phyloP scores from a whole-genome alignment of 768 basidiomycete species.

The Pleurotus ostreatus region DNA sequence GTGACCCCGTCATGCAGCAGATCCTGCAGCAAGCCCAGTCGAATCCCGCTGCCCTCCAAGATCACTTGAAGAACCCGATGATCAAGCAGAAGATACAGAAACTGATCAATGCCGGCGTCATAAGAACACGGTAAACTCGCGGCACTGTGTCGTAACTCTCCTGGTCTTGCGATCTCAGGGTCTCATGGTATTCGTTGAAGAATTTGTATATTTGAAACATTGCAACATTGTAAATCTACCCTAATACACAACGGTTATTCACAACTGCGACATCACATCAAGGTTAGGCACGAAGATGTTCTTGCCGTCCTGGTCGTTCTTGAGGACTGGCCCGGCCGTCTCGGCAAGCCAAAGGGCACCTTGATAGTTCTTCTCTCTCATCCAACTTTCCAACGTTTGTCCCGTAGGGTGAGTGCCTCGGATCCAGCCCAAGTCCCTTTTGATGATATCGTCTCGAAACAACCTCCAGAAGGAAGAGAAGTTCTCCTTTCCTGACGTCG shows the following conservation, averaged over 20 bases:
- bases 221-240: not conserved
- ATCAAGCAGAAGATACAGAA: conserved; percentile 84
- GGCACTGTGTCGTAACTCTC: not conserved
- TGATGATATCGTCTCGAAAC: conserved; percentile 40
- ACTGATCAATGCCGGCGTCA: conserved; percentile 89
- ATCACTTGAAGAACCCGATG: conserved; percentile 92
- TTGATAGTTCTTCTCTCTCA: conserved; percentile 29
- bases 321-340: conserved; percentile 20
- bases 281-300: conserved; percentile 20
- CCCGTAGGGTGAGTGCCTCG: conserved; percentile 30
- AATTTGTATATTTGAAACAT: not conserved
- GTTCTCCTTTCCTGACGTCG: conserved; percentile 32
- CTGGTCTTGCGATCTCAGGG: not conserved
- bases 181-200: not conserved
- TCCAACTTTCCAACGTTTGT: conserved; percentile 36
- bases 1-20: conserved; percentile 88
- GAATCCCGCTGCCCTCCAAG: conserved; percentile 85
- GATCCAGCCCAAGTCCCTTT: conserved; percentile 42
- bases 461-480: conserved; percentile 39
- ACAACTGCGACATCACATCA: conserved; percentile 11
- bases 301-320: conserved; percentile 28
- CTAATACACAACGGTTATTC: not conserved
- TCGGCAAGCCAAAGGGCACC: conserved; percentile 9
- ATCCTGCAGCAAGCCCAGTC: conserved; percentile 92
- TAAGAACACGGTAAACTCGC: conserved; percentile 66